Conservation (phyloP, 441 rosid genomes). For the Syzygium malaccense region DNA sequence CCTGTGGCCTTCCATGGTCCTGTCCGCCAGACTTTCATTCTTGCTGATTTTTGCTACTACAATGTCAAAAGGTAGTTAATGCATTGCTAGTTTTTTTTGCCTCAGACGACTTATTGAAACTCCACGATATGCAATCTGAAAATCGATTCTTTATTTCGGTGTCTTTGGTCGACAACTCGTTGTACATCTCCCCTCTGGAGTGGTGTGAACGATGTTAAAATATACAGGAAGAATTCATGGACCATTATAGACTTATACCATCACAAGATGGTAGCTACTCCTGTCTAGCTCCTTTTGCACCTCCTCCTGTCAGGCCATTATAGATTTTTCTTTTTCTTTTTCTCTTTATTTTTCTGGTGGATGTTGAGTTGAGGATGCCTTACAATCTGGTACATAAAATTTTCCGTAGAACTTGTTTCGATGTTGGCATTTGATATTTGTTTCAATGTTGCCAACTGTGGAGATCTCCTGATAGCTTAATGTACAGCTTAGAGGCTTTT, state of each 20-base stretch:
- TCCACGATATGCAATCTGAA: background rate
- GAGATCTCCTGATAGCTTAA: background rate
- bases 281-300: background rate
- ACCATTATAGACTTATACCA: background rate
- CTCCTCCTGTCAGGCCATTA: background rate
- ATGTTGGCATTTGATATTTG: background rate
- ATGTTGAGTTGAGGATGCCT: background rate
- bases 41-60: constrained; percentile 65
- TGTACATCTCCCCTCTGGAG: constrained; percentile 56
- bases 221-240: background rate
- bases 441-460: background rate
- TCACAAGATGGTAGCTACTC: background rate
- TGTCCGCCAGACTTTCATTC: constrained; percentile 56
- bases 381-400: background rate
- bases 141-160: constrained; percentile 7
- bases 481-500: background rate
- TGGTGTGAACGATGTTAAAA: constrained; percentile 21
- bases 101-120: background rate
- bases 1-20: constrained; percentile 59
- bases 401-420: background rate
- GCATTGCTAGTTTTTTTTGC: background rate
- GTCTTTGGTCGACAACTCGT: constrained; percentile 55
- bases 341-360: background rate
- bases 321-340: background rate
- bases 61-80: constrained; percentile 40